Base-by-base conservation (phyloP, 768 basidiomycete species). In the Lactifluus subvellereus region DNA sequence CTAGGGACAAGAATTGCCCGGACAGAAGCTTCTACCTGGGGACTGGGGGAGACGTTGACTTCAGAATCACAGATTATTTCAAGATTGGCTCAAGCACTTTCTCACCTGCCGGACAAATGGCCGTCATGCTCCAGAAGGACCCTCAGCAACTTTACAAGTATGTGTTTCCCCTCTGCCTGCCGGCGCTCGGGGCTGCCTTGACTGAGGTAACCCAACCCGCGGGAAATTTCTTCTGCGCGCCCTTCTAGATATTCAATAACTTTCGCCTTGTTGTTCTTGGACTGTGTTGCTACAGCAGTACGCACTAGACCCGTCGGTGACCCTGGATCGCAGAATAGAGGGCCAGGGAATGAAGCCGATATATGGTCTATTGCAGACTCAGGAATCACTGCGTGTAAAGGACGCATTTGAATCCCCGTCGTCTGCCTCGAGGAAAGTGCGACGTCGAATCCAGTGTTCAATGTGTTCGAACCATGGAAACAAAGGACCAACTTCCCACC, bases 81-180 rank as follows among this genome's bases (percentile, higher is more conserved):
- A 3, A 60, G 4, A 48, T 33, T 33, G 6, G 45, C 13, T 10
- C 40, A 32, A 33, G 18, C 53, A 11, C 49, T 8, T 30, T 78
- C 88, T 71, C 73, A 98, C 95, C 85, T 89, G 77, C 93, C 94
- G 37, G 85, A 84, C 20, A 97, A 74, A 57, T 84, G 84, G 0
- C 97, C 96, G 66, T 98, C 94, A 66, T 95, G 85, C 67, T 95
- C 89, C 1, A 98, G 80, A 82, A 98, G 82, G 8, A 89, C 76
- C 70, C 81, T 87, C 50, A 98, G 74, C 43, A 98, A 71, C 64
- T 81, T 86, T 33, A 93, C 78, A 20, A 98, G 75, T 1, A 85
- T 77, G 33, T 91, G 75, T 73, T 88, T 92, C 27, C 88, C 89
- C 69, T 97, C 92, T 30, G 85, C 81, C 55, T 79, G 80, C 58